A percentile compares a stretch with the other conserved stretches of the same genome.
Conservation (phyloP, 306 rosid species). For the Hylodesmum podocarpum region DNA sequence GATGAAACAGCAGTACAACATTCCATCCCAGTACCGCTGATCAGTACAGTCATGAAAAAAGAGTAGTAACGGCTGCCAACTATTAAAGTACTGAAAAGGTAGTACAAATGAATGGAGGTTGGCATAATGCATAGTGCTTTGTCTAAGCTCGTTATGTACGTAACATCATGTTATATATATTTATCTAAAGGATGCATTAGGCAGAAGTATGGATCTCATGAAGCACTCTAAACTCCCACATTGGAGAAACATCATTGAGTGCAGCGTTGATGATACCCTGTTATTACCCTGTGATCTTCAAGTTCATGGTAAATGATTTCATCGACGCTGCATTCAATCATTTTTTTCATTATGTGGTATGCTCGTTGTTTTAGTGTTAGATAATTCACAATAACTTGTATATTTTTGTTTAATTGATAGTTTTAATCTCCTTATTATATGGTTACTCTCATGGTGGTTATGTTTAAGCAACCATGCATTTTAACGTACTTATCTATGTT, state of each 20-base stretch:
- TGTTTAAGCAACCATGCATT: too few relatives aligned
- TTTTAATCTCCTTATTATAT: too few relatives aligned
- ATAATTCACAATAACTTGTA: too few relatives aligned
- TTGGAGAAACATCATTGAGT: conserved; percentile 83
- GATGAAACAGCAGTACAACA: conserved; percentile 15
- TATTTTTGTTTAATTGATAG: too few relatives aligned
- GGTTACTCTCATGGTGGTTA: too few relatives aligned
- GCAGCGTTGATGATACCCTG: conserved; percentile 80
- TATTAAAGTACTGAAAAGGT: background rate
- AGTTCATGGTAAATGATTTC: background rate
- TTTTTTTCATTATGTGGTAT: conserved; percentile 34
- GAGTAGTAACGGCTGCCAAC: background rate
- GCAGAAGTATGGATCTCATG: background rate
- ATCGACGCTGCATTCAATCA: conserved; percentile 64
- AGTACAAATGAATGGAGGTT: background rate
- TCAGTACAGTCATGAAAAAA: conserved; percentile 13
- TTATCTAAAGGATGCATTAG: background rate
- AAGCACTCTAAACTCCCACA: conserved; percentile 26
- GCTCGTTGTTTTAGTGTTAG: background rate
- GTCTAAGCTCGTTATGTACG: background rate
- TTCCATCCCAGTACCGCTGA: conserved; percentile 30
- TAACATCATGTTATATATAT: background rate
- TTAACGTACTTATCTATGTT: too few relatives aligned
- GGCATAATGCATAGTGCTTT: conserved; percentile 28
- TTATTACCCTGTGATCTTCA: too few relatives aligned